Conservation (phyloP, 192 early-diverging fungal species). For the Entomortierella lignicola region DNA sequence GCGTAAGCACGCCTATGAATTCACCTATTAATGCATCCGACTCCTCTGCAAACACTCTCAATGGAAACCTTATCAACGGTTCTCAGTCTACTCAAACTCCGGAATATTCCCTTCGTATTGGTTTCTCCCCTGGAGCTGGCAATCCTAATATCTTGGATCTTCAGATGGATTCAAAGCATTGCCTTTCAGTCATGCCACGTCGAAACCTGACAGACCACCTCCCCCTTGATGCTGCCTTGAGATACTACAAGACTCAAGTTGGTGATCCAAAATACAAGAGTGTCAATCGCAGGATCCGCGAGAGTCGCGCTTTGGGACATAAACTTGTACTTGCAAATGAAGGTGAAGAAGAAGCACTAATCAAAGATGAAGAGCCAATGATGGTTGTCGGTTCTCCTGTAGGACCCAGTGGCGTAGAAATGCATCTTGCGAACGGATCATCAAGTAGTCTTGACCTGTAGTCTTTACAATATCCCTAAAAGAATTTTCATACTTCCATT, state of each 20-base stretch:
- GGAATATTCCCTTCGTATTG: slow-evolving; percentile 92
- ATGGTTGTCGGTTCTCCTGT: slow-evolving; percentile 29
- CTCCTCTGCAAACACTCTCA: background rate
- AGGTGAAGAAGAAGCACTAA: slow-evolving; percentile 25
- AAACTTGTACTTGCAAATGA: slow-evolving; percentile 32
- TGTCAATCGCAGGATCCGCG: slow-evolving; percentile 44
- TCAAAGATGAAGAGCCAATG: slow-evolving; percentile 25
- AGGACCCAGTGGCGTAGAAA: slow-evolving; percentile 22
- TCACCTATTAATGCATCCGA: slow-evolving; percentile 1
- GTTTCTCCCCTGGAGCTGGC: slow-evolving; percentile 90
- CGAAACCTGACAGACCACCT: slow-evolving; percentile 90
- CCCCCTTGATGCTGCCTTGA: slow-evolving; percentile 77
- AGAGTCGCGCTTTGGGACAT: slow-evolving; percentile 46
- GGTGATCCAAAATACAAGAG: slow-evolving; percentile 55
- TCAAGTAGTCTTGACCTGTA: no score
- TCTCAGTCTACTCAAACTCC: slow-evolving; percentile 48
- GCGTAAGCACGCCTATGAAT: slow-evolving; percentile 1
- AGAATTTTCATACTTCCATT: no score
- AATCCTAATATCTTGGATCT: slow-evolving; percentile 91
- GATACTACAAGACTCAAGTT: slow-evolving; percentile 65
- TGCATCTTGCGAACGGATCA: slow-evolving; percentile 17
- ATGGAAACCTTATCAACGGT: background rate
- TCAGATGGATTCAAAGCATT: slow-evolving; percentile 87
- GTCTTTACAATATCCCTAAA: no score
- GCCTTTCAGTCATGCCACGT: slow-evolving; percentile 61